These are phyloP conservation scores for Cryomyces antarcticus DNA, from an alignment of 495 filamentous ascomycete genomes.

Conservation along the genomic window DNA sequence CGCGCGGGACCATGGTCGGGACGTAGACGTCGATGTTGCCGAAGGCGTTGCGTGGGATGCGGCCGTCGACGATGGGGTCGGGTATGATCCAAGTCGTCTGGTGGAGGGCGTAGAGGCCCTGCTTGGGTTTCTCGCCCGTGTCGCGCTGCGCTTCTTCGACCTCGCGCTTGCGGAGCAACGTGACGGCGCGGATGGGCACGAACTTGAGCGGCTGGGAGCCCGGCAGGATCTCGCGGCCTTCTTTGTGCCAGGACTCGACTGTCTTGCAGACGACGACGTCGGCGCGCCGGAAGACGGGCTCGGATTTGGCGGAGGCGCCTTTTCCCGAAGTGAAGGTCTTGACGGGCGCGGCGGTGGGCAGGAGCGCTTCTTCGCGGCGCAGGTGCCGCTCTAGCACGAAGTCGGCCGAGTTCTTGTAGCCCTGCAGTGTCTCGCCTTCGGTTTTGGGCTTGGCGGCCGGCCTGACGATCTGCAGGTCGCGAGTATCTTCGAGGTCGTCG, in stretches of 20 bases:
- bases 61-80: constrained; percentile 49
- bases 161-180: constrained; percentile 69
- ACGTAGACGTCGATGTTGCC: constrained; percentile 96
- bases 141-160: constrained; percentile 63
- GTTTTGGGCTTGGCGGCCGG: constrained; percentile 35
- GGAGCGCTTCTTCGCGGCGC: constrained; percentile 77
- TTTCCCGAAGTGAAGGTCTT: constrained; percentile 53
- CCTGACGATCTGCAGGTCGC: constrained; percentile 50
- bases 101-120: constrained; percentile 64
- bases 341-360: constrained; percentile 44
- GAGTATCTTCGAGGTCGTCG: constrained; percentile 59
- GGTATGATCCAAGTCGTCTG: constrained; percentile 90
- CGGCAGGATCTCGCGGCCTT: constrained; percentile 54
- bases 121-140: constrained; percentile 63
- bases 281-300: constrained; percentile 60
- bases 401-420: constrained; percentile 66
- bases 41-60: constrained; percentile 85
- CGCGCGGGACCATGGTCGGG: constrained; percentile 74
- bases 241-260: constrained; percentile 95
- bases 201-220: constrained; percentile 62
- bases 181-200: constrained; percentile 81
- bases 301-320: constrained; percentile 42
- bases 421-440: constrained; percentile 58
- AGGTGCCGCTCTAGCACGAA: constrained; percentile 77
- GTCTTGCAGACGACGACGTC: constrained; percentile 74